phyloP scores from a whole-genome alignment of 2,329 filamentous ascomycete genomes.

The Alternaria alternata region DNA sequence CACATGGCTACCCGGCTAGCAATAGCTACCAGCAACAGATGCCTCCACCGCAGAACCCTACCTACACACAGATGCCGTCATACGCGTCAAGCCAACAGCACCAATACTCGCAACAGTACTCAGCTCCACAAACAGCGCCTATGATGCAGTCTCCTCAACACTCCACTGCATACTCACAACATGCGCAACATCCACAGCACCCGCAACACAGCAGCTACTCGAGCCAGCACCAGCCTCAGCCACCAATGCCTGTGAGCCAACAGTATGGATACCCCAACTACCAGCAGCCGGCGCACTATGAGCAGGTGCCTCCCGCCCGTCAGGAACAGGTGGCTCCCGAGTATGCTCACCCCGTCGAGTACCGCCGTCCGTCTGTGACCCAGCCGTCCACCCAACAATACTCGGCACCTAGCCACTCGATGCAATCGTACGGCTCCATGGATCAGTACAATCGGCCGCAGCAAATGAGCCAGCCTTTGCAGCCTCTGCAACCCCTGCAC shows the following conservation, averaged over 20 bases:
- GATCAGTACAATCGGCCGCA: conserved; percentile 51
- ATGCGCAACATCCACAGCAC: conserved; percentile 38
- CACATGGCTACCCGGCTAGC: conserved; percentile 49
- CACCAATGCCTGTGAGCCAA: conserved; percentile 48
- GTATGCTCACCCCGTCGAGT: conserved; percentile 50
- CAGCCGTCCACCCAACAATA: conserved; percentile 46
- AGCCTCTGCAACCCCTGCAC: conserved; percentile 46
- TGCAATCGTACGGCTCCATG: conserved; percentile 46
- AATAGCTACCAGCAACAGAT: conserved; percentile 50
- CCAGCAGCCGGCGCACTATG: conserved; percentile 49
- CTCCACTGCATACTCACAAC: conserved; percentile 40
- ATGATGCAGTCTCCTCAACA: conserved; percentile 51
- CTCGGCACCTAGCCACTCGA: conserved; percentile 45
- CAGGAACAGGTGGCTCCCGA: conserved; percentile 50
- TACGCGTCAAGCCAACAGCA: conserved; percentile 47
- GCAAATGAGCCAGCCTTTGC: conserved; percentile 44
- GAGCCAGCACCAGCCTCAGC: conserved; percentile 31
- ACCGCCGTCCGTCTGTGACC: conserved; percentile 52
- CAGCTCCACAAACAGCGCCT: conserved; percentile 42
- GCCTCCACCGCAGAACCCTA: conserved; percentile 51
- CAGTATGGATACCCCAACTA: conserved; percentile 54
- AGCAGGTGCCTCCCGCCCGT: conserved; percentile 44
- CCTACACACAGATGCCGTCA: conserved; percentile 51
- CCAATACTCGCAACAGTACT: conserved; percentile 46
- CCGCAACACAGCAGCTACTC: conserved; percentile 43